A percentile compares a stretch with the other conserved stretches of the same genome.
phyloP scores from a whole-genome alignment of 176 grass and related monocot species.

The Thinopyrum elongatum region DNA sequence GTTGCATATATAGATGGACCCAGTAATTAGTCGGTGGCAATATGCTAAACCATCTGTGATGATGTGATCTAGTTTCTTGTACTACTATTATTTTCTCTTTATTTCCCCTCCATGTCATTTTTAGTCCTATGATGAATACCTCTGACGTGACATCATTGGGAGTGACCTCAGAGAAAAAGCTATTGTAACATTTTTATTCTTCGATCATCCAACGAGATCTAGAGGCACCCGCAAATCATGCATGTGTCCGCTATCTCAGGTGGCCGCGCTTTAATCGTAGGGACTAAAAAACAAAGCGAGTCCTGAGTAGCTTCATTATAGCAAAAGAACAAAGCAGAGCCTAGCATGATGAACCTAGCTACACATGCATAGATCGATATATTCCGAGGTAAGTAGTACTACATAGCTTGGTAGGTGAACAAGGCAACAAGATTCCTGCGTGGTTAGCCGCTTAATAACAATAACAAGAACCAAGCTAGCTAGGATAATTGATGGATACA shows the following conservation, averaged over 20 bases:
- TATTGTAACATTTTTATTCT: conserved; percentile 19
- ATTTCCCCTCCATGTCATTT: neutral
- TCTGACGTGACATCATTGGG: neutral
- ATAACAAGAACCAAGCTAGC: conserved; percentile 10
- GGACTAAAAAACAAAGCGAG: conserved; percentile 45
- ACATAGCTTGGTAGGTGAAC: neutral
- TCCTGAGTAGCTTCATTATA: conserved; percentile 43
- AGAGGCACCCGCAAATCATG: conserved; percentile 41
- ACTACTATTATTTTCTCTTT: neutral
- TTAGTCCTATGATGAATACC: neutral
- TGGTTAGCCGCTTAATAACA: neutral
- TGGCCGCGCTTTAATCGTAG: conserved; percentile 49
- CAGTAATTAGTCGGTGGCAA: too few species aligned
- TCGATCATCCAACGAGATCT: conserved; percentile 18
- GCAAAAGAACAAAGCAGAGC: conserved; percentile 49
- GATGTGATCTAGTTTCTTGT: neutral
- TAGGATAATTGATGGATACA: neutral
- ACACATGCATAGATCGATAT: conserved; percentile 25
- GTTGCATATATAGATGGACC: too few species aligned
- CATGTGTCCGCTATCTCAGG: conserved; percentile 46
- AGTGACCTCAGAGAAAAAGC: neutral
- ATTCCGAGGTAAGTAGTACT: neutral
- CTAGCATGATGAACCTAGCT: conserved; percentile 35
- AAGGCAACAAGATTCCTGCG: neutral
- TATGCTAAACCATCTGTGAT: neutral